These are phyloP conservation scores for Salix suchowensis DNA, from an alignment of 345 rosid genomes.

Conservation along the genomic window DNA sequence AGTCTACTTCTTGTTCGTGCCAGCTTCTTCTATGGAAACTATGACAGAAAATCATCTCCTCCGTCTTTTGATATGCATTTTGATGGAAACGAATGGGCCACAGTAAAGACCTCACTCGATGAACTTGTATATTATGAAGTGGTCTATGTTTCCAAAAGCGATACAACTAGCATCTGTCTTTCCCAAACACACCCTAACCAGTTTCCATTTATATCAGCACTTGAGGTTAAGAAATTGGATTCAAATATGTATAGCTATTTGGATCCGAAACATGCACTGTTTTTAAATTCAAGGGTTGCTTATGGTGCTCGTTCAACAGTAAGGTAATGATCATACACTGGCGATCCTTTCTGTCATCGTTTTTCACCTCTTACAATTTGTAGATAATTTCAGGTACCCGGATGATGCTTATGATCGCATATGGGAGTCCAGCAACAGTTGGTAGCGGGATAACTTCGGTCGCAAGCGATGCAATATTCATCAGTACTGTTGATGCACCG, in stretches of 20 bases:
- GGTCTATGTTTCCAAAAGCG: neutral
- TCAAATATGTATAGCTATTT: constrained; percentile 11
- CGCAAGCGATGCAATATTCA: constrained; percentile 6
- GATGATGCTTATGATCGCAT: constrained; percentile 36
- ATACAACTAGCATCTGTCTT: constrained; percentile 13
- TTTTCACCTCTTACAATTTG: too few species aligned
- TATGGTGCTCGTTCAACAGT: constrained; percentile 5
- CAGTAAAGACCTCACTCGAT: constrained; percentile 5
- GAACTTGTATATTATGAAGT: constrained; percentile 8
- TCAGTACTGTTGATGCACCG: neutral
- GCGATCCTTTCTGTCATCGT: too few species aligned
- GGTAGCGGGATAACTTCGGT: constrained; percentile 13
- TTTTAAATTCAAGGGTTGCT: neutral
- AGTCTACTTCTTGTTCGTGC: constrained; percentile 10
- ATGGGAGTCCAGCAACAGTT: constrained; percentile 28
- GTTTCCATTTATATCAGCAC: constrained; percentile 27
- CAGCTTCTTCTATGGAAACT: constrained; percentile 26
- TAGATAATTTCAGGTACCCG: constrained; percentile 8
- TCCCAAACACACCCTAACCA: constrained; percentile 23
- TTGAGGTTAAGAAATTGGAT: constrained; percentile 17
- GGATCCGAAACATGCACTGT: constrained; percentile 10
- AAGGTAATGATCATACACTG: neutral
- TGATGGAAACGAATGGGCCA: constrained; percentile 25
- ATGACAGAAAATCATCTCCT: constrained; percentile 17
- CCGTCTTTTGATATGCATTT: constrained; percentile 24